Base-by-base conservation (phyloP, 176 grass and related monocot species). In the Oryza glumipatula region DNA sequence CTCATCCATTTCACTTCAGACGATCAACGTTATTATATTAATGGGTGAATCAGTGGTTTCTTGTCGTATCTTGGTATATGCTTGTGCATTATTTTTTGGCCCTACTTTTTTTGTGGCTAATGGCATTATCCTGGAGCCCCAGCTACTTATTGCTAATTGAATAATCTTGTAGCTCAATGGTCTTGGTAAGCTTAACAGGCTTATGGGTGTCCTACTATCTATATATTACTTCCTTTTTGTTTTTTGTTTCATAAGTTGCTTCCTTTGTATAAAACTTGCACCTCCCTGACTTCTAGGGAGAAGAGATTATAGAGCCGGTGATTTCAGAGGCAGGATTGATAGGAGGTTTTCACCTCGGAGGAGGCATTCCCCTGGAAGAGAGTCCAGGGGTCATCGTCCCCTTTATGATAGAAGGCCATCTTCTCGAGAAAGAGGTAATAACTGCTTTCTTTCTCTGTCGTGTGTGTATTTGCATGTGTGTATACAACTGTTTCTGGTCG, bases 291-390 rank as follows among this genome's bases (percentile, higher is more conserved):
- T 76, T 79, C 12, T 64, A 97, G 94, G 94, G 48, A 91, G 94
- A 83, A 88, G 94, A 67, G 94, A 97, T 48, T 89, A 90, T 88
- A 91, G 91, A 92, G 72, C 48, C 11, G 47, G 16, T 3, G 91
- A 94, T 49, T 81, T 94, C 45, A 97, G 94, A 92, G 87, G 87
- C 30, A 92, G 88, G 82, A 79, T 94, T 90, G 94, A 92, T 68
- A 94, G 94, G 76, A 92, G 91, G 76, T 85, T 91, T 73, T 97
- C 94, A 43, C 91, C 94, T 81, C 80, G 83, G 88, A 77, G 94
- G 67, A 97, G 91, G 65, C 70, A 84, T 65, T 97, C 94, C 76
- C 94, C 87, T 88, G 85, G 70, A 39, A 86, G 84, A 88, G 91
- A 90, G 90, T 76, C 81, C 83, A 94, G 94, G 79, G 89, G 76